Base-by-base conservation (phyloP, 1,284 basidiomycete genomes). In the Pascua guehoae region DNA sequence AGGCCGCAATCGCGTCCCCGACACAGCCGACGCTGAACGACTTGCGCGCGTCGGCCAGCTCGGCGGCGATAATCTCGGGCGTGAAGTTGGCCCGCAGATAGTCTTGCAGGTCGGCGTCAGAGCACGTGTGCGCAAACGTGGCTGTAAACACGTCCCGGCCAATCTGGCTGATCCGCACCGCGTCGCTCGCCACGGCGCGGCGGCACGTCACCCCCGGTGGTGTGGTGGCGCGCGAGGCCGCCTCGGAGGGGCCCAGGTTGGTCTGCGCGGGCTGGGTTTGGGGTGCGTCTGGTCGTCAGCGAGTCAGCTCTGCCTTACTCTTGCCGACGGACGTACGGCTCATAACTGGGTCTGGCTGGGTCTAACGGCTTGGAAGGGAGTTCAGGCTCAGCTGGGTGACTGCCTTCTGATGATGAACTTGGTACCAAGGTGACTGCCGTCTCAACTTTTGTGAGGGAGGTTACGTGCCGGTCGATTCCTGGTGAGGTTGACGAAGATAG, bases 201-300 rank as follows among this genome's bases (percentile, higher is more conserved):
- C 89, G 32, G 41, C 56, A 15, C 4, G 36, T 17, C 2, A 56
- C 41, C 10, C 18, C 54, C n/a, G 49, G 40, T 8, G 52, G 57
- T 4, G 53, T 51, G 1, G 38, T 5, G 5, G 53, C n/a, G 14
- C 52, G 53, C 16, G 53, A 54, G 7, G 57, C 41, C 8, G 47
- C 50, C 12, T 48, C 46, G 2, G 58, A 53, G 8, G 51, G 50
- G 15, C 53, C 53, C 2, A 54, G 47, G 50, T 59, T 59, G 17
- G 53, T 45, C 37, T 55, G 57, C 1, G 44, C 47, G 4, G 42
- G 17, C 4, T 40, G 36, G 14, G 53, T 38, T 9, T 40, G 32
- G 17, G 41, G 54, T 12, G 36, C 1, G 11, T 32, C 41, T 56
- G 44, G 11, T 5, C 9, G 53, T 53, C 15, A 49, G 53, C 17